These are phyloP conservation scores for Thermomucor indicae-seudaticae DNA, from an alignment of 371 early-diverging fungal genomes.

Conservation along the genomic window DNA sequence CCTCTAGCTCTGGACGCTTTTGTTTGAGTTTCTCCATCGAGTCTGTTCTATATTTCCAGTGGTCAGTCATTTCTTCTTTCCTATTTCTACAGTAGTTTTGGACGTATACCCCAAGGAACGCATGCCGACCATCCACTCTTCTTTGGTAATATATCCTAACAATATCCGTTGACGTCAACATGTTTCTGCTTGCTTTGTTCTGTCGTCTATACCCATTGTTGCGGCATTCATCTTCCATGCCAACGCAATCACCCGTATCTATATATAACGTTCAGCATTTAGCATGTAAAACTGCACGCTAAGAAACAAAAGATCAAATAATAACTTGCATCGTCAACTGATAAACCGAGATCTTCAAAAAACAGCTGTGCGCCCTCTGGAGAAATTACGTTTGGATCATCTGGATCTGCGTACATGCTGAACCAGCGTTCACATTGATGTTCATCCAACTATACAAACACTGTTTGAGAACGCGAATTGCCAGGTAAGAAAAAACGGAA, in stretches of 20 bases:
- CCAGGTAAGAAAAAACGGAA: too few species aligned
- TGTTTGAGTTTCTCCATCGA: slow-evolving; percentile 44
- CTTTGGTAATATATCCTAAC: slow-evolving; percentile 56
- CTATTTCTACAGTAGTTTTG: neutral
- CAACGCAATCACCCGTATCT: slow-evolving; percentile 56
- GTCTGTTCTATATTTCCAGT: slow-evolving; percentile 40
- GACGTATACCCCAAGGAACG: slow-evolving; percentile 44
- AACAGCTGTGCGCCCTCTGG: slow-evolving; percentile 39
- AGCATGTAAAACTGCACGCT: neutral
- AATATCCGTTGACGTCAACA: too few species aligned
- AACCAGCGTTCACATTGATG: slow-evolving; percentile 32
- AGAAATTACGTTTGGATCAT: slow-evolving; percentile 28
- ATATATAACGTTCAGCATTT: neutral
- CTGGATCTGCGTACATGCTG: slow-evolving; percentile 35
- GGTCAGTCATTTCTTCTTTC: neutral
- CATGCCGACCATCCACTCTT: slow-evolving; percentile 71
- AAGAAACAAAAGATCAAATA: neutral
- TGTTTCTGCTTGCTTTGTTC: too few species aligned
- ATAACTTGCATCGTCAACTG: slow-evolving; percentile 34
- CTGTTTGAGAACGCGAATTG: too few species aligned
- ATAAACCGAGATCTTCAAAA: slow-evolving; percentile 37
- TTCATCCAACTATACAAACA: slow-evolving; percentile 35
- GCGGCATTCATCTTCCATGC: slow-evolving; percentile 60
- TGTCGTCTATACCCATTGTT: slow-evolving; percentile 67
- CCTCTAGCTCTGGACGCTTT: slow-evolving; percentile 40